A percentile compares a stretch with the other conserved stretches of the same genome.
phyloP scores from a whole-genome alignment of 106 monocot genomes.

The Dactylorhiza incarnata region DNA sequence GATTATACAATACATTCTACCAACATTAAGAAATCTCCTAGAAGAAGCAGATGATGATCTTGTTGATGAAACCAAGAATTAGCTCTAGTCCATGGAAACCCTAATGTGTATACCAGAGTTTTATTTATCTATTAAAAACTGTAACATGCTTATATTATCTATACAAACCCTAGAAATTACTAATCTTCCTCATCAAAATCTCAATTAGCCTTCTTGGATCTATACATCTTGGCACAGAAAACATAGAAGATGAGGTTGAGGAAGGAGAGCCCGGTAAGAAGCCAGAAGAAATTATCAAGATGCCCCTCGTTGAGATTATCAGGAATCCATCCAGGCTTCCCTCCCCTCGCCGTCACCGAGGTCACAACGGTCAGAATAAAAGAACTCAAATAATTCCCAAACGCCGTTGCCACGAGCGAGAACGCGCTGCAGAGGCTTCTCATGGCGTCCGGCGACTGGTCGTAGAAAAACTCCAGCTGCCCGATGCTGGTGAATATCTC shows the following conservation, averaged over 20 bases:
- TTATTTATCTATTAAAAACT: no score
- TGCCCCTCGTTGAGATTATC: constrained; percentile 71
- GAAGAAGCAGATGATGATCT: no score
- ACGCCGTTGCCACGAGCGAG: constrained; percentile 35
- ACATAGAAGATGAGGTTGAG: constrained; percentile 39
- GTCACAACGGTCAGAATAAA: constrained; percentile 48
- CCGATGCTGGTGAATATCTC: constrained; percentile 58
- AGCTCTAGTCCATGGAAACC: no score
- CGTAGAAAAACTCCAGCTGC: constrained; percentile 59
- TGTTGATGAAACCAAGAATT: no score
- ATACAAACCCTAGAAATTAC: no score
- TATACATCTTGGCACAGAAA: constrained; percentile 42
- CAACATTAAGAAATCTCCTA: no score
- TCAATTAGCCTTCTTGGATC: constrained; percentile 40
- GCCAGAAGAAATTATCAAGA: constrained; percentile 60
- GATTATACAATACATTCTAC: no score
- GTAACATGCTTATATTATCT: no score
- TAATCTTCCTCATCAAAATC: no score
- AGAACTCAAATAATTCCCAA: constrained; percentile 54
- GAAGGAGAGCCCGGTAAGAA: constrained; percentile 37
- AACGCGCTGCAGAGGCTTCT: constrained; percentile 55
- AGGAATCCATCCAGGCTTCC: constrained; percentile 63
- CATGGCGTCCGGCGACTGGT: constrained; percentile 65
- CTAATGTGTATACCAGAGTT: no score
- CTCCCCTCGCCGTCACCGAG: constrained; percentile 36